These are phyloP conservation scores for Umbilicaria muhlenbergii DNA, from an alignment of 495 filamentous ascomycete species.

Conservation along the genomic window DNA sequence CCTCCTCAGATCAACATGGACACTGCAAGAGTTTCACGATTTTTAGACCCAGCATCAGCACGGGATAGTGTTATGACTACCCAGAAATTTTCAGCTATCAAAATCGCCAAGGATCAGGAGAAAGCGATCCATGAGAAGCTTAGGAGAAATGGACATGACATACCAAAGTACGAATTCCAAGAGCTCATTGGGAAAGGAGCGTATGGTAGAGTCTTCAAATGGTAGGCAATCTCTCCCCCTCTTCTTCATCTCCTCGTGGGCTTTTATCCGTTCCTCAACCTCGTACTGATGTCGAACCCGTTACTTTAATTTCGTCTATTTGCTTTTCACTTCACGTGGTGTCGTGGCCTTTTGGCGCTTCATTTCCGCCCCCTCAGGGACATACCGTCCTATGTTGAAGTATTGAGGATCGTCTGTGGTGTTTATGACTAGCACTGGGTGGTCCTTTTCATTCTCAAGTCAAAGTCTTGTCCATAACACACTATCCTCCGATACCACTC, in stretches of 20 bases:
- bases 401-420: too few relatives aligned
- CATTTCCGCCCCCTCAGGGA: too few relatives aligned
- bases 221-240: conserved; percentile 22
- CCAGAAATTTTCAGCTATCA: conserved; percentile 33
- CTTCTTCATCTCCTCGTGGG: not conserved
- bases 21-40: conserved; percentile 10
- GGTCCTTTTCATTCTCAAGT: too few relatives aligned
- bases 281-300: not conserved
- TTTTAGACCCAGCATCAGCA: conserved; percentile 30
- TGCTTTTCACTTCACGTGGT: too few relatives aligned
- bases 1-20: not conserved
- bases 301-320: too few relatives aligned
- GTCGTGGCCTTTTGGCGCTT: too few relatives aligned
- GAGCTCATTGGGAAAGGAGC: conserved; percentile 94
- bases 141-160: conserved; percentile 27
- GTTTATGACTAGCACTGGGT: too few relatives aligned
- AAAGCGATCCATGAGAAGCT: conserved; percentile 32
- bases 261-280: conserved; percentile 1
- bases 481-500: not conserved
- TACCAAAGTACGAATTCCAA: conserved; percentile 57
- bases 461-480: not conserved
- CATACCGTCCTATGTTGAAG: too few relatives aligned
- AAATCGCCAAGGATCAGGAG: conserved; percentile 32
- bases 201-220: conserved; percentile 90
- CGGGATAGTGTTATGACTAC: conserved; percentile 26